phyloP scores from a whole-genome alignment of 2,329 filamentous ascomycete species.

The Lachnellula willkommii region DNA sequence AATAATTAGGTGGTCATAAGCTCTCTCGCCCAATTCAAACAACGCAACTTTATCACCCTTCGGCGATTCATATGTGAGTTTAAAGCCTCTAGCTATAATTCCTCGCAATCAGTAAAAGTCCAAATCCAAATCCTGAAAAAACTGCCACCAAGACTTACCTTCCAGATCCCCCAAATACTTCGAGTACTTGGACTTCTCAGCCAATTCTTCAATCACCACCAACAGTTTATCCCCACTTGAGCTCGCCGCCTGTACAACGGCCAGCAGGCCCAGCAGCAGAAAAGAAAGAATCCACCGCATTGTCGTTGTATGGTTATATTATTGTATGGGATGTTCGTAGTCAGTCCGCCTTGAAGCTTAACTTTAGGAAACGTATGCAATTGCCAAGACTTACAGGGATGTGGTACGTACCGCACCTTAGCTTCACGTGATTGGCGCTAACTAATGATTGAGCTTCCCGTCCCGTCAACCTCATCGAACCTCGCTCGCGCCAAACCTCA shows the following conservation, averaged over 20 bases:
- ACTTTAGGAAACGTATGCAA: slow-evolving; percentile 33
- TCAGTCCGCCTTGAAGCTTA: slow-evolving; percentile 20
- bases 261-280: slow-evolving; percentile 60
- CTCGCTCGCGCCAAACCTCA: too few relatives aligned
- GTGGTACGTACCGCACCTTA: background rate
- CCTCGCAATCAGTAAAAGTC: slow-evolving; percentile 5
- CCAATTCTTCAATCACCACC: slow-evolving; percentile 77
- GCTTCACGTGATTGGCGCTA: slow-evolving; percentile 3
- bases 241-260: slow-evolving; percentile 70
- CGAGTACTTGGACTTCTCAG: slow-evolving; percentile 76
- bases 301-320: slow-evolving; percentile 24
- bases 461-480: slow-evolving; percentile 6
- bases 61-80: slow-evolving; percentile 74
- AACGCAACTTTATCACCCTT: slow-evolving; percentile 73
- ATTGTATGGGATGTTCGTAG: slow-evolving; percentile 6
- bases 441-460: too few relatives aligned
- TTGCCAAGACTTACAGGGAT: slow-evolving; percentile 25
- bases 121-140: slow-evolving; percentile 12
- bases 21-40: slow-evolving; percentile 80
- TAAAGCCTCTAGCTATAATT: slow-evolving; percentile 69
- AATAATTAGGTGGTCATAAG: slow-evolving; percentile 86
- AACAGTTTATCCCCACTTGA: slow-evolving; percentile 73
- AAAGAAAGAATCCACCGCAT: slow-evolving; percentile 75
- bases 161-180: slow-evolving; percentile 71
- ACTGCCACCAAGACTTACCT: slow-evolving; percentile 41